Base-by-base conservation (phyloP, 176 grass and related monocot genomes). In the Bonia amplexicaulis region DNA sequence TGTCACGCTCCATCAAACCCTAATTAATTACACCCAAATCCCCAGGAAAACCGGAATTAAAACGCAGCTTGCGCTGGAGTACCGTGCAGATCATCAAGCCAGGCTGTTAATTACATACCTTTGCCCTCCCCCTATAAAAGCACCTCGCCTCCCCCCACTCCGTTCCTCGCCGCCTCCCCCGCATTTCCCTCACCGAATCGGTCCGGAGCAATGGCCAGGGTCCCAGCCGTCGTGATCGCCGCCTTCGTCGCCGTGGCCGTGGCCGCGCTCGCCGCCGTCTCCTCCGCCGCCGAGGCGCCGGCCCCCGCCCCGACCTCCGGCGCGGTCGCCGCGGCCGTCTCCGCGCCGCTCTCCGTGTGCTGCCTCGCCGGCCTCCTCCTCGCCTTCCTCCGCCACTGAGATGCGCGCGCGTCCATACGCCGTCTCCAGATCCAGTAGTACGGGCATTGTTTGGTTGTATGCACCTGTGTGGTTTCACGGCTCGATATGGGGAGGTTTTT, bases 341-440 rank as follows among this genome's bases (percentile, higher is more conserved):
- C 91, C 13, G 74, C 76, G 59, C 80, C 80, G 69, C 66, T 92
- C 74, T 83, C 74, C 26, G 84, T 80, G 6, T 64, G 69, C 80
- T 52, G 84, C 91, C 52, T 84, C 61, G 63, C 54, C 66, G 64
- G 58, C 31, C 31, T 33, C 31, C 3, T 33, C 3, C 31, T 33
- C 31, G 31, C 31, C 31, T 77, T 85, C 74, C 63, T 92, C 67
- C 74, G 71, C 88, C 71, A 90, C 42, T 92, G 83, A 92, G 70
- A 1, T 23, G 60, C 6, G 3, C 2, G 6, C 69, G 39, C 1
- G 6, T 6, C 20, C 15, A 20, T 10, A 8, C 25, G 19, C 19
- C 29, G 23, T 20, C 44, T 14, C 64, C 84, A 52, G 72, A 89
- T 89, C 67, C 22, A 62, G 73, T 17, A 25, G 67, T 74, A 73